Evolutionary conservation across 1,139 yeast species (phyloP).

Genomic region (Kodamaea ohmeri): DNA sequence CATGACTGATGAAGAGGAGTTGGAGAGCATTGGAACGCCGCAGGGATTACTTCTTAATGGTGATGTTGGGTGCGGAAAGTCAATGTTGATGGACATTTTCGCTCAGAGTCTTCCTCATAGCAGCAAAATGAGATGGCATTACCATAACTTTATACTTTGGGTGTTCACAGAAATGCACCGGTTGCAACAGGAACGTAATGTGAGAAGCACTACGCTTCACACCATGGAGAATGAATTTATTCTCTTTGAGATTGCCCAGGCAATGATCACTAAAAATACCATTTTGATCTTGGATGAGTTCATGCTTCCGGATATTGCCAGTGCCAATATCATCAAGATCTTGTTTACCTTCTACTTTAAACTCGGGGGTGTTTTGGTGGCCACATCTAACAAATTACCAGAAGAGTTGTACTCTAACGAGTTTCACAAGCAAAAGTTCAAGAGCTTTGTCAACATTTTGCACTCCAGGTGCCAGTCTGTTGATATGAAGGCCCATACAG

Average conservation of each 20-base stretch:
- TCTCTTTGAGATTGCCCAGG: conserved; percentile 64
- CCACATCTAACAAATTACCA: conserved; percentile 69
- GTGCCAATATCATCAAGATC: conserved; percentile 65
- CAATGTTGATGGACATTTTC: conserved; percentile 71
- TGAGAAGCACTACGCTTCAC: conserved; percentile 15
- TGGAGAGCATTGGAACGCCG: conserved; percentile 55
- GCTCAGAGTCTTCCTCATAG: conserved; percentile 62
- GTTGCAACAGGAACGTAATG: conserved; percentile 39
- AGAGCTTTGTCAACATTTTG: conserved; percentile 53
- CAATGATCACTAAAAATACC: conserved; percentile 57
- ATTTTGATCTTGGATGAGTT: conserved; percentile 68
- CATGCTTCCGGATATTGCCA: conserved; percentile 70
- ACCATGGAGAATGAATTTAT: conserved; percentile 62
- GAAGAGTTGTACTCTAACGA: conserved; percentile 67
- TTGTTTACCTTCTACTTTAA: conserved; percentile 67
- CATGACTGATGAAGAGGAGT: conserved; percentile 64
- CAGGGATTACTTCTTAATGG: conserved; percentile 67
- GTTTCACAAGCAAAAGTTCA: conserved; percentile 57
- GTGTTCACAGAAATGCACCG: conserved; percentile 61
- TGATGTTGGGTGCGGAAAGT: conserved; percentile 75
- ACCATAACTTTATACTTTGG: conserved; percentile 66
- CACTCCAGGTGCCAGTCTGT: conserved; percentile 60
- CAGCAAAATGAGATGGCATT: conserved; percentile 70
- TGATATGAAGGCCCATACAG: conserved; percentile 59
- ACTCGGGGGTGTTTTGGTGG: conserved; percentile 70